phyloP scores from a whole-genome alignment of 2,329 filamentous ascomycete genomes.

The Beauveria sp. region DNA sequence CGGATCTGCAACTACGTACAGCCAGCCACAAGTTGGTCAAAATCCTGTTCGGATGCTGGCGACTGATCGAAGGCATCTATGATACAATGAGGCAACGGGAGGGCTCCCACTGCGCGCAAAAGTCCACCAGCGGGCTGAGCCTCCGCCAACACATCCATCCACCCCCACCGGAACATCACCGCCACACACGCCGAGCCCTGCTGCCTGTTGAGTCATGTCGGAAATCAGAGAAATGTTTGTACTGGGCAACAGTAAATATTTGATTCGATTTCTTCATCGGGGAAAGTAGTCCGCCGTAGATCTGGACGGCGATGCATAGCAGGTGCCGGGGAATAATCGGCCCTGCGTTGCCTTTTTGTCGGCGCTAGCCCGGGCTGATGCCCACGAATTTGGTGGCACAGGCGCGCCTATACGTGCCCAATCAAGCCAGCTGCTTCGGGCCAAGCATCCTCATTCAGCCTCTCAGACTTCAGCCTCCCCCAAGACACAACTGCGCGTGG shows the following conservation, averaged over 20 bases:
- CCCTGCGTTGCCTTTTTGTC: background rate
- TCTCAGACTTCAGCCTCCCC: background rate
- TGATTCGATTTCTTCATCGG: background rate
- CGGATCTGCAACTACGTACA: slow-evolving; percentile 1
- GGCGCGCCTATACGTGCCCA: background rate
- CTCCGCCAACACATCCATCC: background rate
- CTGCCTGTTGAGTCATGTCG: too few species aligned
- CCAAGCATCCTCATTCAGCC: background rate
- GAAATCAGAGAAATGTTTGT: too few species aligned
- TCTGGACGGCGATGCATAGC: background rate
- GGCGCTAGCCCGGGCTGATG: too few species aligned
- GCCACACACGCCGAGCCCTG: background rate
- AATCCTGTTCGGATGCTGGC: background rate
- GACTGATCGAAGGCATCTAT: background rate
- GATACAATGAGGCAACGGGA: background rate
- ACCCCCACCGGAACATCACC: background rate
- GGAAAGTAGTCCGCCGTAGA: background rate
- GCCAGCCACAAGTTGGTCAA: too few species aligned
- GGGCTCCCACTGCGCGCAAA: background rate
- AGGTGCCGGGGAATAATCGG: background rate
- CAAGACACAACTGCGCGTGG: background rate
- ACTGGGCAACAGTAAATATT: too few species aligned
- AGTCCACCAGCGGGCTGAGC: background rate
- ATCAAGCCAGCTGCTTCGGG: background rate
- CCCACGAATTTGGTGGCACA: background rate